Evolutionary conservation across 768 basidiomycete species (phyloP), one percentile per base, ranked within the genome.

Genomic region (Phanerochaete sordida): DNA sequence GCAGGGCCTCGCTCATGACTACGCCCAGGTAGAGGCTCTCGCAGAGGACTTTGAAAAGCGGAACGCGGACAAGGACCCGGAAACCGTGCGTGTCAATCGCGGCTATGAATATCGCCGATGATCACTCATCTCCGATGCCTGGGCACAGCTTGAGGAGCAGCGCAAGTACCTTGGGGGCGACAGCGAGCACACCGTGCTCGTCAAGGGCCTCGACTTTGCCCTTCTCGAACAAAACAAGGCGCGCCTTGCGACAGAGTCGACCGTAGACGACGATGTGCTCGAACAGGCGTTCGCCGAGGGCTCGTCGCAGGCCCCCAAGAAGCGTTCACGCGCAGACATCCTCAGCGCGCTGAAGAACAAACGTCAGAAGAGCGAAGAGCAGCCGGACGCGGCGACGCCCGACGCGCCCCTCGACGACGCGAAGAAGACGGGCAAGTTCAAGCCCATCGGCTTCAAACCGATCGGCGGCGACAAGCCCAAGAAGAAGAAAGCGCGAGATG

Each of bases 191-290:
- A 86, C 91, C 12, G 82, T 95, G 58, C 83, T 95, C 12, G 91
- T 95, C 44, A 96, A 94, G 68, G 93, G 93, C 27, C 85, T 98
- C 48, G 95, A 98, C 69, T 81, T 88, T 64, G 88, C 92, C 0
- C 81, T 97, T 7, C 78, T 97, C 16, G 90, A 93, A 67, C 90
- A 93, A 65, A 86, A 90, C 63, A 93, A 87, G 73, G 87, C 88
- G 2, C 85, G 87, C 39, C 77, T 76, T 1, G 75, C 78, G 2
- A 16, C 8, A 19, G 72, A 77, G n/a, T 76, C 82, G 15, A 76
- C 79, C 3, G 86, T 87, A 49, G 89, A 91, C 64, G 92, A 96
- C 61, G 91, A 91, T 13, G 80, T 84, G 1, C 85, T 95, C 27
- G 95, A 98, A 69, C 80, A 85, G 61, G 89, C 85, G 0, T 91